Base-by-base conservation (phyloP, 2,329 filamentous ascomycete species). In the Coniella lustricola region DNA sequence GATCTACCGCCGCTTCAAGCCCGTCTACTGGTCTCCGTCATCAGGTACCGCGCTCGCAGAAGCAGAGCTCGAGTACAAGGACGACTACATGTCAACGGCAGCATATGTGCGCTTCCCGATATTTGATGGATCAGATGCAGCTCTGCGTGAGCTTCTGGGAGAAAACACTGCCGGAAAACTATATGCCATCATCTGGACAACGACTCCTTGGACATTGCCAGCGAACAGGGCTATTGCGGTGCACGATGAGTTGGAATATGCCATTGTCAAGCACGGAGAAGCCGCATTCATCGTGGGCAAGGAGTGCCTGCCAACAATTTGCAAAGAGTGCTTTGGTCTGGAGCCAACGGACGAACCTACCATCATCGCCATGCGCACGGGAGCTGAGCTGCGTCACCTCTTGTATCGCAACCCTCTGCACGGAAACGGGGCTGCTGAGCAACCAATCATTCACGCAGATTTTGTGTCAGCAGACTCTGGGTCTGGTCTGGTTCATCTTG, bases 171-270 rank as follows among this genome's bases (percentile, higher is more conserved):
- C 66, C 5, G 73, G 74, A 3, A 68, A 72, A 4, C 61, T 96
- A 10, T 85, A 77, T 62, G 88, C 86, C n/a, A 76, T 93, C n/a
- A 87, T 97, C 44, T 98, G 93, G 93, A 98, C 93, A 2, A 98
- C 93, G 0, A 98, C 93, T 1, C 93, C 93, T 0, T 98, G 93
- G 93, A 98, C 93, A 0, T 72, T 98, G 4, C 91, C 93, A 0
- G 90, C 91, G 2, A 98, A 98, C 63, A 82, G 81, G 61, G 90
- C 88, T 0, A 90, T 98, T 62, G 90, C 89, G 2, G 76, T 97
- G 32, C 82, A 89, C 58, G 71, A 78, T 7, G 81, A 87, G 34
- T 68, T 97, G 52, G 71, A 81, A 37, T 98, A 97, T 63, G 73
- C 74, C 3, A 66, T 95, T 17, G 70, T 94, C 33, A 70, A 74